Conservation (phyloP, 257 asterid genomes). For the Asclepias syriaca region DNA sequence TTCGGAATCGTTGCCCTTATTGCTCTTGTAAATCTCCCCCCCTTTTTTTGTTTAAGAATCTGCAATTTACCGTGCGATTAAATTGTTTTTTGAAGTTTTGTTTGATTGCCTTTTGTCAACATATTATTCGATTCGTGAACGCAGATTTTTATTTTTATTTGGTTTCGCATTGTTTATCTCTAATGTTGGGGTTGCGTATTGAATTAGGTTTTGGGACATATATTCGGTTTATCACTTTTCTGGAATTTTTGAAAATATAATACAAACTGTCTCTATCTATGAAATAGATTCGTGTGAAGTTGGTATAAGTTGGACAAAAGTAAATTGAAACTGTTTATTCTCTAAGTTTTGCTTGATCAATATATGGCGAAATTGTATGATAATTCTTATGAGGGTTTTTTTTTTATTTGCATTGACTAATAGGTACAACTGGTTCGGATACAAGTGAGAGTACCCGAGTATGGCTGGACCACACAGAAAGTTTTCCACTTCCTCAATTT, state of each 20-base stretch:
- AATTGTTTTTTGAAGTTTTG: not conserved
- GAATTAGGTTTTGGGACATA: not conserved
- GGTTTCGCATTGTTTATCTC: not conserved
- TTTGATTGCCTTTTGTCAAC: not conserved
- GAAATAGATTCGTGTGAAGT: not conserved
- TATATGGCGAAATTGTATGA: not conserved
- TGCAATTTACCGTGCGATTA: not conserved
- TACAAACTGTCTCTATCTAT: not conserved
- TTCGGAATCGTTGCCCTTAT: slow-evolving; percentile 69
- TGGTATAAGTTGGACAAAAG: not conserved
- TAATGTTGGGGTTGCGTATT: not conserved
- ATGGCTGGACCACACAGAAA: slow-evolving; percentile 99
- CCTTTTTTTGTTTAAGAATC: not conserved
- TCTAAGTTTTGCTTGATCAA: not conserved
- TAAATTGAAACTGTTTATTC: not conserved
- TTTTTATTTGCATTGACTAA: not conserved
- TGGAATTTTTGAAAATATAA: not conserved
- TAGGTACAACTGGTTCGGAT: slow-evolving; percentile 89
- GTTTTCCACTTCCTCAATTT: slow-evolving; percentile 96
- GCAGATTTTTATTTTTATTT: not conserved
- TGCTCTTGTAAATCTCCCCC: slow-evolving; percentile 55
- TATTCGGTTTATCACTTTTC: not conserved
- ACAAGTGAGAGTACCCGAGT: slow-evolving; percentile 91
- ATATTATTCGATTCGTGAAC: not conserved
- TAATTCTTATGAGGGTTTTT: not conserved